A percentile compares a stretch with the other conserved stretches of the same genome.
These are phyloP conservation scores for Saccharomyces hybrid DNA, from an alignment of 1,139 yeast genomes.

Conservation along the genomic window DNA sequence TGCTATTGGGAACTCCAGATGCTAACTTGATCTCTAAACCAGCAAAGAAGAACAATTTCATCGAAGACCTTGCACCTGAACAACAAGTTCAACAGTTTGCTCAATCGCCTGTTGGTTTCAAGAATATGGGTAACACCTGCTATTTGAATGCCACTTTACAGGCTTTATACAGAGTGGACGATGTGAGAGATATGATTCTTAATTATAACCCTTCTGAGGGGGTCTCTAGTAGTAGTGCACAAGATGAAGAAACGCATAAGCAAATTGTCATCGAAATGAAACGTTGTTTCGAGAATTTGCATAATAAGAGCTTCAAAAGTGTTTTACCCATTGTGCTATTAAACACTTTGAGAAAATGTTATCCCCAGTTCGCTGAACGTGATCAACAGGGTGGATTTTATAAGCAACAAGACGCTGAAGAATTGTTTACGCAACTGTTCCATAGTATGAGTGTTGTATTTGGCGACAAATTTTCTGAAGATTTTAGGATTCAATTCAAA, in stretches of 20 bases:
- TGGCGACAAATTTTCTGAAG: conserved; percentile 44
- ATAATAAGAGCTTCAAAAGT: conserved; percentile 40
- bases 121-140: conserved; percentile 90
- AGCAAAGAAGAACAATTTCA: conserved; percentile 47
- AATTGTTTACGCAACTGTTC: conserved; percentile 77
- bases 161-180: conserved; percentile 54
- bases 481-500: conserved; percentile 60
- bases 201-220: conserved; percentile 15
- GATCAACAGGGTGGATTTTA: conserved; percentile 56
- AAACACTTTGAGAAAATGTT: conserved; percentile 51
- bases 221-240: conserved; percentile 10
- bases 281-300: conserved; percentile 33
- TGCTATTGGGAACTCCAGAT: conserved; percentile 92
- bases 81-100: conserved; percentile 35
- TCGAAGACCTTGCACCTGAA: conserved; percentile 56
- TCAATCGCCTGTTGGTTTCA: conserved; percentile 70
- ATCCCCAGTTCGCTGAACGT: conserved; percentile 86
- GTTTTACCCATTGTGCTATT: conserved; percentile 60
- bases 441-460: conserved; percentile 42
- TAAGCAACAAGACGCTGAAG: conserved; percentile 98
- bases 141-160: conserved; percentile 88
- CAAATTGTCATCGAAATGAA: conserved; percentile 35
- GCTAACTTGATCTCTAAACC: conserved; percentile 56
- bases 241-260: conserved; percentile 32
- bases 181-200: conserved; percentile 26